Evolutionary conservation across 495 filamentous ascomycete genomes (phyloP).

Genomic region (Xylaria grammica): DNA sequence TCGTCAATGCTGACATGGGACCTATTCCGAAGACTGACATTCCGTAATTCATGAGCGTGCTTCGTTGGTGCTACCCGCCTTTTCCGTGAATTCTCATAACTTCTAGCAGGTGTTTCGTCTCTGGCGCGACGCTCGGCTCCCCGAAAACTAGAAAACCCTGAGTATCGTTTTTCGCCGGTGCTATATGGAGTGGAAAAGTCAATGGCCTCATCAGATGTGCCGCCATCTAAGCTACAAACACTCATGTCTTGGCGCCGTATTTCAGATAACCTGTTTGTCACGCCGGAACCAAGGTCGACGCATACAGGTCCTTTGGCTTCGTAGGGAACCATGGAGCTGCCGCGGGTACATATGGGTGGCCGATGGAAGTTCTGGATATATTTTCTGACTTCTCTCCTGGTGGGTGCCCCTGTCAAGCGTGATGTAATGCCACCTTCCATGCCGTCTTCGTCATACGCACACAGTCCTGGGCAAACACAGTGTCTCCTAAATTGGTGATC

Average conservation of each 20-base stretch:
- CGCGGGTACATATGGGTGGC: conserved; percentile 43
- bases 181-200: conserved; percentile 37
- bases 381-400: conserved; percentile 42
- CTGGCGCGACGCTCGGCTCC: conserved; percentile 23
- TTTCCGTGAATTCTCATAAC: conserved; percentile 14
- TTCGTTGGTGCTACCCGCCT: conserved; percentile 25
- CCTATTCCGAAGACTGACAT: conserved; percentile 44
- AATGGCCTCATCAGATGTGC: conserved; percentile 35
- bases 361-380: conserved; percentile 42
- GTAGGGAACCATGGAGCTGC: conserved; percentile 40
- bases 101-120: conserved; percentile 21
- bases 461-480: conserved; percentile 22
- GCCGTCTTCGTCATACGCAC: conserved; percentile 37
- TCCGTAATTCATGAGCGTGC: conserved; percentile 31
- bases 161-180: conserved; percentile 21
- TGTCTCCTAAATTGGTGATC: conserved; percentile 28
- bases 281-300: conserved; percentile 18
- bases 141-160: conserved; percentile 16
- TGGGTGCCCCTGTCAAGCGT: conserved; percentile 32
- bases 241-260: conserved; percentile 30
- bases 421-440: conserved; percentile 28
- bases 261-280: conserved; percentile 14
- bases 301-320: not conserved
- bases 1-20: conserved; percentile 49
- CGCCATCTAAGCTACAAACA: conserved; percentile 36